Evolutionary conservation across 495 filamentous ascomycete genomes (phyloP), one percentile per base, ranked within the genome.

Genomic region (Podospora anserina): DNA sequence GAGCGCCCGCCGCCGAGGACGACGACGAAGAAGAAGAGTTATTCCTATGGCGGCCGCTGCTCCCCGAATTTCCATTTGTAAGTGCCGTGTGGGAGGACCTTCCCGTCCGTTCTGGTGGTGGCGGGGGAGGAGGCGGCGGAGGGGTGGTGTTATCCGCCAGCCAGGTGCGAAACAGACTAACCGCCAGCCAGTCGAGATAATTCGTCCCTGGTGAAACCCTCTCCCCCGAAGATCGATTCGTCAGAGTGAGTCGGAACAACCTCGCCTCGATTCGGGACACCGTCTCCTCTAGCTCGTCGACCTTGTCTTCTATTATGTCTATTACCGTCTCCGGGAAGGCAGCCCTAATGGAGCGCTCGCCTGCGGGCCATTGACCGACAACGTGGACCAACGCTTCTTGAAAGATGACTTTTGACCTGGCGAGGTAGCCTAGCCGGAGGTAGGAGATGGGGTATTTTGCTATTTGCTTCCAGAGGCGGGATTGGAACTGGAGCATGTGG

Each of bases 371-470:
- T 71, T 94, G 91, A 6, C 93, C 93, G 5, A 97, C 92, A 0
- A 97, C 92, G 71, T 97, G 93, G 62, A 96, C 90, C 23, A 97
- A 79, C 0, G 93, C 92, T 79, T 97, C 93, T 61, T 91, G 86
- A 76, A 96, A 97, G 69, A 97, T 96, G 65, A 92, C 88, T 70
- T 91, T 91, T 67, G 88, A 91, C 55, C 92, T 88, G 5, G 92
- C 90, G 20, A 96, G 81, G 72, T 93, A 96, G 23, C 93, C 93
- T 4, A 97, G 85, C 60, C 93, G 93, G 15, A 97, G 86, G 74
- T 97, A 97, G 73, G 87, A 90, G 18, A 94, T 91, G 19, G 93
- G 93, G 75, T 97, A 97, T 77, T 96, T 96, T 53, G 92, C 92
- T 66, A 97, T 95, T 73, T 97, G 93, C 75, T 94, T 94, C 88